Base-by-base conservation (phyloP, 192 early-diverging fungal species). In the Rhizoclosmatium globosum region DNA sequence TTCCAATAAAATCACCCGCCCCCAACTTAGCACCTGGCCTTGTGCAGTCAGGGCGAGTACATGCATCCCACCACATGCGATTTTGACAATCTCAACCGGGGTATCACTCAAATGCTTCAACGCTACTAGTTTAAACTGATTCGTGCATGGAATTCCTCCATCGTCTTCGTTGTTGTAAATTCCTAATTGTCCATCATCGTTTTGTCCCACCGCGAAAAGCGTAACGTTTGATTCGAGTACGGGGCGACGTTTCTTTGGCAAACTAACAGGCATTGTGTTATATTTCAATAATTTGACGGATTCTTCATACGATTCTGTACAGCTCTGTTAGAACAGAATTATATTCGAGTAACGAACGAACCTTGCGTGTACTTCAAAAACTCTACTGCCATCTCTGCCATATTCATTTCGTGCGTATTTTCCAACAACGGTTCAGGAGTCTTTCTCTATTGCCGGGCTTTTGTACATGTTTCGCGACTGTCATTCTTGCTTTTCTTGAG, bases 151-250 rank as follows among this genome's bases (percentile, higher is more conserved):
- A 46, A 76, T 76, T 23, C 74, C 74, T 1, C 48, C 74, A 0
- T 65, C 46, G 43, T 65, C 4, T 72, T 71, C 68, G 47, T 59
- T 47, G 41, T 67, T 70, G 59, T 48, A 62, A 11, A 71, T 64
- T 44, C 76, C 81, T 13, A 79, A 48, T 58, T 82, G 76, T 31
- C 81, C 81, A 53, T 82, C 81, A 56, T 82, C 76, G 47, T 82
- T 82, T 76, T 74, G 60, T 41, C 71, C 74, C 0, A 62, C 60
- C 0, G 0, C 60, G 23, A 62, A 62, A 7, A 62, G 6, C 0
- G 60, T 62, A 62, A 21, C 60, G 11, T 39, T 21, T 19, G 23
- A 19, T 4, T 19, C 38, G 11, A 62, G 6, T 4, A 7, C 21
- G 4, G 60, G 60, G 4, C 60, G 7, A 7, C 38, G 7, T 39